Base-by-base conservation (phyloP, 2,329 filamentous ascomycete genomes). In the Colletotrichum somersetense region DNA sequence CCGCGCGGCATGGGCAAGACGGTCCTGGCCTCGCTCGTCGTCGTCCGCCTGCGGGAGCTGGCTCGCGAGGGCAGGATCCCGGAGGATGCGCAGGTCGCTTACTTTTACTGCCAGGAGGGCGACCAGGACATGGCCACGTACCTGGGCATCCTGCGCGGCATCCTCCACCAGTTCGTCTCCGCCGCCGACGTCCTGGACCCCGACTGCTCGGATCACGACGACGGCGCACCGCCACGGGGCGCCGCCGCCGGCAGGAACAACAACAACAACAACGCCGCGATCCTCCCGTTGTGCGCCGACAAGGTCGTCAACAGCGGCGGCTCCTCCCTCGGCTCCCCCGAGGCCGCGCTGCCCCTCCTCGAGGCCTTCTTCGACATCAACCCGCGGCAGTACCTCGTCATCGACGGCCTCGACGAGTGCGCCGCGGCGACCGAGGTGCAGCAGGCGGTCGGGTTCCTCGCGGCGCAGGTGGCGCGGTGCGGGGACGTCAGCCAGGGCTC, bases 331-430 rank as follows among this genome's bases (percentile, higher is more conserved):
- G 74, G 67, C 2, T 76, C 77, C 5, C 69, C 74, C 1, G 71
- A 70, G 1, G 72, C 74, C 0, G 77, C 80, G 26, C 71, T 78
- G 30, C 66, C 77, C 0, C 76, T 85, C 4, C 73, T 85, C 2
- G 75, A 78, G 1, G 65, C 78, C 0, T 79, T 80, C 26, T 77
- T 79, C 16, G 75, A 81, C 2, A 74, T 73, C 38, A 76, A 68
- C 46, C 42, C 68, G 12, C 76, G 75, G 2, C 75, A 80, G 12
- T 84, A 81, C 73, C 77, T 85, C 44, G 72, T 86, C 8, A 76
- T 86, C n/a, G 84, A 86, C 72, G 84, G 84, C 0, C 72, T 86
- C 18, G 84, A 86, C 61, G 83, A 85, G 68, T 83, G 82, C 62
- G 70, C 78, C 1, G n/a, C 61, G 5, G 38, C 62, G 0, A 30